Conservation (phyloP, 306 rosid genomes). For the Cicer pinnatifidum region DNA sequence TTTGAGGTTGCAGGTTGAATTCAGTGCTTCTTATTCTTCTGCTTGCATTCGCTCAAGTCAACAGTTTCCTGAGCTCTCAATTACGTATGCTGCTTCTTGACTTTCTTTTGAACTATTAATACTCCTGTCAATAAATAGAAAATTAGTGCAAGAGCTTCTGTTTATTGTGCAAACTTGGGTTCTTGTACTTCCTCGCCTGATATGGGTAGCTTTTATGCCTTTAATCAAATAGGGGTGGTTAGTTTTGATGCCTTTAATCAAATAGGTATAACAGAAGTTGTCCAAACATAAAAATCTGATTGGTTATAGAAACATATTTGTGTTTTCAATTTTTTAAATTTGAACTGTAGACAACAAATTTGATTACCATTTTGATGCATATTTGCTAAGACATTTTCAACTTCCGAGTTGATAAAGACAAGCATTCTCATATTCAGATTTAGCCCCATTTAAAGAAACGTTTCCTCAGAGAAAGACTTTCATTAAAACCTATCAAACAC, state of each 20-base stretch:
- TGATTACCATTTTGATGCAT: neutral
- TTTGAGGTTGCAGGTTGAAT: conserved; percentile 68
- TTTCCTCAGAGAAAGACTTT: neutral
- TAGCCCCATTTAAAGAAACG: neutral
- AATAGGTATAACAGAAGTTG: conserved; percentile 19
- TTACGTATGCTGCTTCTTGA: conserved; percentile 65
- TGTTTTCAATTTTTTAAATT: neutral
- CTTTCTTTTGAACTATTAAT: conserved; percentile 19
- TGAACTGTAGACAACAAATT: conserved; percentile 16
- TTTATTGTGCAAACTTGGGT: conserved; percentile 12
- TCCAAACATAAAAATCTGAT: conserved; percentile 23
- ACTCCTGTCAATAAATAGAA: conserved; percentile 12
- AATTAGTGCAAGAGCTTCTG: conserved; percentile 22
- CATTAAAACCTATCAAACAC: neutral
- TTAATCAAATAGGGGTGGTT: neutral
- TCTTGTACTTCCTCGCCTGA: conserved; percentile 22
- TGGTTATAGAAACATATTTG: neutral
- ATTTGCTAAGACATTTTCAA: neutral
- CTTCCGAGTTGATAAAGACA: neutral
- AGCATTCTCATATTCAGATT: conserved; percentile 13
- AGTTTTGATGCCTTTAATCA: neutral
- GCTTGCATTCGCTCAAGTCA: conserved; percentile 76
- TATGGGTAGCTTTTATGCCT: conserved; percentile 37
- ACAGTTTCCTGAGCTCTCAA: conserved; percentile 82
- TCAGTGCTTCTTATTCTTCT: conserved; percentile 68